Base-by-base conservation (phyloP, 2,329 filamentous ascomycete genomes). In the Truncatella angustata region DNA sequence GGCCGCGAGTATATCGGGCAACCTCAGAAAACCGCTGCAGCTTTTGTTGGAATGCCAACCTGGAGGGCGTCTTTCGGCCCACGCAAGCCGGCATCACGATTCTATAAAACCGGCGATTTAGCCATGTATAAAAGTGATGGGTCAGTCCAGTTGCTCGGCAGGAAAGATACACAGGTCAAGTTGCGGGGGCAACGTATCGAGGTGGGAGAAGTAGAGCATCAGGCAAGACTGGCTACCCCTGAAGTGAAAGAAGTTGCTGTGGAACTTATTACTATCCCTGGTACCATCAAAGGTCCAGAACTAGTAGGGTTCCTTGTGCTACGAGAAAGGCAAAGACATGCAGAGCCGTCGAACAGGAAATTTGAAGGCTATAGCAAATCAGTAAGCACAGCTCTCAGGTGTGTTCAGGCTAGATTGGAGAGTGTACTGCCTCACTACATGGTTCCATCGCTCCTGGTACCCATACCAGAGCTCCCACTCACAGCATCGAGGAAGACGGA, bases 21-120 rank as follows among this genome's bases (percentile, higher is more conserved):
- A 26, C 62, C 63, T 1, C 59, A 66, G 37, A 74, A 74, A 52
- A 77, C 74, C 0, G 61, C 63, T 20, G 70, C 68, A 30, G 64
- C 66, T 1, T 78, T 78, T 43, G 70, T 78, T 37, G 61, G 65
- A 20, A 62, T 70, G 46, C 73, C 70, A 20, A 50, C 54, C 2
- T 76, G 71, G 72, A 54, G 65, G 14, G 9, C 9, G n/a, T 21
- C 14, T 4, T 58, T 59, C n/a, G 51, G 54, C 10, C 60, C 58
- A 9, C 53, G 57, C 10, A 35, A 20, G 23, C 61, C 60, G 1
- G 12, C 18, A n/a, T 23, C 23, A 23, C 18, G 30, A 36, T 44
- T 74, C 5, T 75, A 73, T 55, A 66, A 65, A 35, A 73, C 71
- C 4, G 72, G 72, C 23, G 72, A 75, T 54, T 63, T 74, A 4